Evolutionary conservation across 164 flowering plant species (phyloP).

Genomic region (Magnolia kwangsiensis): DNA sequence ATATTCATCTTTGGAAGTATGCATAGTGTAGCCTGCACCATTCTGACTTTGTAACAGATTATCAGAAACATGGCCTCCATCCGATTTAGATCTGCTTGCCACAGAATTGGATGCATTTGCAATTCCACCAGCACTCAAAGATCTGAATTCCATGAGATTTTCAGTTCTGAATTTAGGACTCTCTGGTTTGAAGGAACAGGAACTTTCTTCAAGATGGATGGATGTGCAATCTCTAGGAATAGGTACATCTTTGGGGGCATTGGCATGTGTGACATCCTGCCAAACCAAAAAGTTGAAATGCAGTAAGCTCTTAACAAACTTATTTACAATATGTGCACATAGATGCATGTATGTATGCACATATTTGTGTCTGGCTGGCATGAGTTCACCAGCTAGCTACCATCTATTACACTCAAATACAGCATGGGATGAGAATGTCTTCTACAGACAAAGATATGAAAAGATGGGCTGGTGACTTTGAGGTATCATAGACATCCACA

Average conservation of each 20-base stretch:
- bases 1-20: constrained; percentile 4
- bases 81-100: constrained; percentile 30
- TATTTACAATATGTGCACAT: not conserved
- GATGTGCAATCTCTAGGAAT: constrained; percentile 32
- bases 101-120: constrained; percentile 27
- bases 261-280: constrained; percentile 40
- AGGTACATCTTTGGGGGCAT: constrained; percentile 20
- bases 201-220: constrained; percentile 54
- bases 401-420: not conserved
- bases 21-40: constrained; percentile 13
- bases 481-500: not conserved
- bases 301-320: not conserved
- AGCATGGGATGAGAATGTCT: not conserved
- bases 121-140: constrained; percentile 27
- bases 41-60: constrained; percentile 22
- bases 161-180: constrained; percentile 28
- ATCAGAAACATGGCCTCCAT: constrained; percentile 21
- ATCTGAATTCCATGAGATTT: constrained; percentile 25
- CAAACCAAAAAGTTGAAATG: constrained; percentile 9
- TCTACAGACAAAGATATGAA: not conserved
- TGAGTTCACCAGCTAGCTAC: not conserved
- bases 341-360: not conserved
- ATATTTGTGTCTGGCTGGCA: not conserved
- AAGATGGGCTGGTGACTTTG: not conserved
- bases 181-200: constrained; percentile 51